These are phyloP conservation scores for Graphilbum sp. DNA, from an alignment of 2,329 filamentous ascomycete genomes.

Conservation along the genomic window DNA sequence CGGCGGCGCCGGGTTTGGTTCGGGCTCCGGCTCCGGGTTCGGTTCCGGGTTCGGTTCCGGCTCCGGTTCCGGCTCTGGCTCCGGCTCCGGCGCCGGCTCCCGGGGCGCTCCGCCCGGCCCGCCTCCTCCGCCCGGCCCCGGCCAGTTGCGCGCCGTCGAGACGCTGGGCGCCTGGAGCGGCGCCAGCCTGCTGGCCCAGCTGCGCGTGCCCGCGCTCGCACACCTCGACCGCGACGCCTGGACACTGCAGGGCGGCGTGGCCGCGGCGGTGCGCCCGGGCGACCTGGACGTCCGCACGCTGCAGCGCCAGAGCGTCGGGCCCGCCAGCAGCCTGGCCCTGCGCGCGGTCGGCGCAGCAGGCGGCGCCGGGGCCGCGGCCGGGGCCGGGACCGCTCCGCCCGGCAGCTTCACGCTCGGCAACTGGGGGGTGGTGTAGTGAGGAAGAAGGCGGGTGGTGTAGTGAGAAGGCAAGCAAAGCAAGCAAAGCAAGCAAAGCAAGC, in stretches of 20 bases:
- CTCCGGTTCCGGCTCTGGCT: neutral
- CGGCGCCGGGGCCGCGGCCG: neutral
- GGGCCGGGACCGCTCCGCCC: constrained; percentile 14
- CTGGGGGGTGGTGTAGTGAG: constrained; percentile 38
- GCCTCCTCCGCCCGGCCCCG: constrained; percentile 18
- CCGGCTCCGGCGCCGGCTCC: neutral
- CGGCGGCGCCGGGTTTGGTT: no score
- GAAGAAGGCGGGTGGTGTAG: neutral
- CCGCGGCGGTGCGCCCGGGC: constrained; percentile 40
- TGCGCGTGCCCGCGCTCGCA: constrained; percentile 53
- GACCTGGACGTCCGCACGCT: constrained; percentile 42
- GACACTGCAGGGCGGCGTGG: constrained; percentile 44
- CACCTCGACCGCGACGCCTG: constrained; percentile 58
- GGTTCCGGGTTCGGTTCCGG: neutral
- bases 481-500: no score
- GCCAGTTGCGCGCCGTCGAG: constrained; percentile 47
- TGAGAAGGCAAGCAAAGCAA: neutral
- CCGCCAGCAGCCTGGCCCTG: constrained; percentile 15
- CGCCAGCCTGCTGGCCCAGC: constrained; percentile 50
- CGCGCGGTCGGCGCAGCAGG: constrained; percentile 7
- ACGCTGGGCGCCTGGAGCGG: constrained; percentile 61
- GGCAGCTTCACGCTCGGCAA: constrained; percentile 44
- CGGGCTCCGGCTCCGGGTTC: neutral
- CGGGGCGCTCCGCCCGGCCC: neutral
- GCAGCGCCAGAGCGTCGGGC: constrained; percentile 49